phyloP scores from a whole-genome alignment of 2,329 filamentous ascomycete genomes.

The Alternaria angustiovoidea region DNA sequence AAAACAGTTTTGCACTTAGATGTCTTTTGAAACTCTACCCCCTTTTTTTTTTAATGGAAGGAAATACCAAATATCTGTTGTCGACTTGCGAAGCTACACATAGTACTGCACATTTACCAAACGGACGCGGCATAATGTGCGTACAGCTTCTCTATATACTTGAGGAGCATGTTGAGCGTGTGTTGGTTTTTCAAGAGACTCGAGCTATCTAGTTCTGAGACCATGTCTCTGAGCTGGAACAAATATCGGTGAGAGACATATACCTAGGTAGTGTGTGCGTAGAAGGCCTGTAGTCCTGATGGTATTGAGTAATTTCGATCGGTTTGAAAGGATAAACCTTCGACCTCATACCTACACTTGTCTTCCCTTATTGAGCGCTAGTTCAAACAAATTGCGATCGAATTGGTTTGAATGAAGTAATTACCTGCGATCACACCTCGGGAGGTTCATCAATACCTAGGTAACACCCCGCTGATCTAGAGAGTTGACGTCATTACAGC shows the following conservation, averaged over 20 bases:
- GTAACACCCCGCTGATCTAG: neutral
- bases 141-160: neutral
- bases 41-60: neutral
- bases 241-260: no score
- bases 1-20: neutral
- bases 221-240: neutral
- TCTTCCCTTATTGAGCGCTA: neutral
- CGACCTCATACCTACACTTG: no score
- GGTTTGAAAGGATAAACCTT: neutral
- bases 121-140: neutral
- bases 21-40: neutral
- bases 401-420: neutral
- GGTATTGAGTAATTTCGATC: neutral
- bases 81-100: neutral
- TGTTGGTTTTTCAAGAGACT: neutral
- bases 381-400: neutral
- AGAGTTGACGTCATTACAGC: neutral
- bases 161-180: neutral
- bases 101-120: neutral
- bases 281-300: no score
- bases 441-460: neutral
- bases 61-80: neutral
- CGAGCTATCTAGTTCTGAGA: neutral
- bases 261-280: neutral
- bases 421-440: no score